Evolutionary conservation across 345 rosid genomes (phyloP), one percentile per base, ranked within the genome.

Genomic region (Sapria himalayana): DNA sequence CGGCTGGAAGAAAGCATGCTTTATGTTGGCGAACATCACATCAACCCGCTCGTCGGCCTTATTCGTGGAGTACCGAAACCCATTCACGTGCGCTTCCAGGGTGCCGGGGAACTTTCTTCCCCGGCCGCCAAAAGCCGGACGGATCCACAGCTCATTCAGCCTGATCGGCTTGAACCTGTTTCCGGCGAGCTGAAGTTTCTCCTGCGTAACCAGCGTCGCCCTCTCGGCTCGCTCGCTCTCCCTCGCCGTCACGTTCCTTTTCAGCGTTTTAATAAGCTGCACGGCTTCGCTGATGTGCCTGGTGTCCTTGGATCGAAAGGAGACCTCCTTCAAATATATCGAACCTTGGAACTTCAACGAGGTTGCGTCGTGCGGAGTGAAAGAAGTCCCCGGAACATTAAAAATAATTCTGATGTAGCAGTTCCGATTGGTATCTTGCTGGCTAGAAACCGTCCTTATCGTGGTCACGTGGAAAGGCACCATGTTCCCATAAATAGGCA

Each of bases 151-250:
- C 45, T 79, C 94, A 13, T 64, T 52, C 68, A 82, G 41, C 51
- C 65, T 79, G 43, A 89, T 69, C 12, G 98, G 94, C 67, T 79
- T 89, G 52, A 76, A 79, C 56, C 67, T 79, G 66, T 72, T 74
- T n/a, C 80, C 74, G 0, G 78, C 74, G 49, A 82, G 69, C 43
- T 79, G 93, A 33, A 89, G 80, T 51, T 56, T 82, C 52, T 89
- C 94, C 50, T 76, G 91, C 17, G 81, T 76, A 41, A 89, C 98
- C 62, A 89, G 55, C 22, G 93, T 82, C 9, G 94, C 98, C 60
- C 98, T 68, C 52, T 89, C 93, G 29, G 80, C 89, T 57, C 78
- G 70, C 49, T 82, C 98, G 0, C 94, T 81, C 52, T 89, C 95
- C 33, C 93, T 64, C n/a, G 85, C 69, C 56, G 58, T 54, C 12